phyloP scores from a whole-genome alignment of 352 stramenopile genomes.

The Globisporangium splendens region DNA sequence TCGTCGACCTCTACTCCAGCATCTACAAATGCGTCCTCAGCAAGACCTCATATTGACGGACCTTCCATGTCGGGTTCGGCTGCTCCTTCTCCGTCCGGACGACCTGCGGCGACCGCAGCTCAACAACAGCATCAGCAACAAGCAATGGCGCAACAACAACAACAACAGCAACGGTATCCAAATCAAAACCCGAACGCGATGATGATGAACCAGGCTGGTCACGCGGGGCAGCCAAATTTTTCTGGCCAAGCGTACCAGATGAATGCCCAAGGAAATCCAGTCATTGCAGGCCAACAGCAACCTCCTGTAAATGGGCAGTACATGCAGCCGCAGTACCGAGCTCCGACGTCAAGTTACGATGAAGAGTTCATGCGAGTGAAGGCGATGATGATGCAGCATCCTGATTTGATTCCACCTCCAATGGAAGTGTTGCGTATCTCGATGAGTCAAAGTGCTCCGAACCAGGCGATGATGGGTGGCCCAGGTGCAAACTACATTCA shows the following conservation, averaged over 20 bases:
- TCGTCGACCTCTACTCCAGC: conserved; percentile 22
- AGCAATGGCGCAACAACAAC: conserved; percentile 20
- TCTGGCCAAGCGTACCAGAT: conserved; percentile 58
- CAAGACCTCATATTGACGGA: conserved; percentile 63
- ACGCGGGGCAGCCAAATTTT: conserved; percentile 28
- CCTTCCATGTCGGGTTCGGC: conserved; percentile 8
- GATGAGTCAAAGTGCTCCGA: conserved; percentile 63
- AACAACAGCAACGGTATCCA: conserved; percentile 50
- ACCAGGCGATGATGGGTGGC: conserved; percentile 56
- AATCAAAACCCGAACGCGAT: conserved; percentile 71
- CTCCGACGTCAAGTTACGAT: conserved; percentile 69
- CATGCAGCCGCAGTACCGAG: conserved; percentile 67
- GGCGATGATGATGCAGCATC: conserved; percentile 88
- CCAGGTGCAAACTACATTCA: conserved; percentile 61
- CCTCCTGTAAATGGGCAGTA: conserved; percentile 46
- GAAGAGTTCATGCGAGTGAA: conserved; percentile 86
- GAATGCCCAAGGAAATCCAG: conserved; percentile 36
- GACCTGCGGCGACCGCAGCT: conserved; percentile 22
- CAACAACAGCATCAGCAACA: conserved; percentile 31
- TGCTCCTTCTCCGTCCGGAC: conserved; percentile 17
- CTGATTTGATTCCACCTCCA: conserved; percentile 79
- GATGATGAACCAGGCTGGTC: conserved; percentile 64
- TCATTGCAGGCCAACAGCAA: conserved; percentile 25
- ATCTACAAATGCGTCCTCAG: conserved; percentile 55
- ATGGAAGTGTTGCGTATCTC: conserved; percentile 86